These are phyloP conservation scores for Solanum sejunctum DNA, from an alignment of 257 asterid genomes.

Conservation along the genomic window DNA sequence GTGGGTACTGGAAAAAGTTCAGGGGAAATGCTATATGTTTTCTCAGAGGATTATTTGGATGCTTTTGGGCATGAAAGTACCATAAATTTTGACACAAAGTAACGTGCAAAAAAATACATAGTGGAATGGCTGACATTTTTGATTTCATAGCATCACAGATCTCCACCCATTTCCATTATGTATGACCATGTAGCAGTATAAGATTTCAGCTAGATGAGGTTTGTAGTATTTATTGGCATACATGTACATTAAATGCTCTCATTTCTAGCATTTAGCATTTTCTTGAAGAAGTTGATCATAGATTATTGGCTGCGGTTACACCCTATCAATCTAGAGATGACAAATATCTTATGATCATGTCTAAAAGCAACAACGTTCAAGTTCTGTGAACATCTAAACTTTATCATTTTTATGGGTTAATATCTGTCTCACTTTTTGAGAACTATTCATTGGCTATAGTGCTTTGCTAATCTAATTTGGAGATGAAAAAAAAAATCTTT, in stretches of 20 bases:
- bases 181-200: neutral
- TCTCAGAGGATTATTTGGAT: slow-evolving; percentile 21
- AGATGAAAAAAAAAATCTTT: neutral
- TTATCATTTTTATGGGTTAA: neutral
- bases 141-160: slow-evolving; percentile 9
- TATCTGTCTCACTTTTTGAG: neutral
- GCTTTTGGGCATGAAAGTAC: slow-evolving; percentile 7
- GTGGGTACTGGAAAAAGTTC: slow-evolving; percentile 28
- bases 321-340: neutral
- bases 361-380: neutral
- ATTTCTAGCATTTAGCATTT: neutral
- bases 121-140: slow-evolving; percentile 24
- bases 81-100: slow-evolving; percentile 18
- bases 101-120: slow-evolving; percentile 21
- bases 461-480: neutral
- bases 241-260: neutral
- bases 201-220: neutral
- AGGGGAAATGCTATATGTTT: slow-evolving; percentile 20
- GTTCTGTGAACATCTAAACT: neutral
- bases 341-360: neutral
- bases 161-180: slow-evolving; percentile 25
- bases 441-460: neutral
- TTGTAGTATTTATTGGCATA: neutral
- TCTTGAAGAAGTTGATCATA: neutral
- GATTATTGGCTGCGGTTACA: neutral